Conservation (phyloP, 768 basidiomycete genomes). For the Hericium rajendrae region DNA sequence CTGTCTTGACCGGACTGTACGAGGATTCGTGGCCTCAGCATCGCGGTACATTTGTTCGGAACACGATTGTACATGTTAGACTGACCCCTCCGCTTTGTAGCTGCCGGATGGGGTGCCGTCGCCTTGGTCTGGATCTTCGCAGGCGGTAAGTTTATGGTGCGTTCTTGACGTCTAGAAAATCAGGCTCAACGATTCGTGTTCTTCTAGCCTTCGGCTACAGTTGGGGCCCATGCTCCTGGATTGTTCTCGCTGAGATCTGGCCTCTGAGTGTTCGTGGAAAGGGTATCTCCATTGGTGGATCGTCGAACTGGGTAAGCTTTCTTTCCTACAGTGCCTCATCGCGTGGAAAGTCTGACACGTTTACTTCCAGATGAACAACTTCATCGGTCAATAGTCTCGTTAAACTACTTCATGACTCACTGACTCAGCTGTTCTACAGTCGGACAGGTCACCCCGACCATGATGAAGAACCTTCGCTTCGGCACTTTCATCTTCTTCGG, state of each 20-base stretch:
- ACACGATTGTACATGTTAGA: background rate
- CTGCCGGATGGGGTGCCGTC: constrained; percentile 68
- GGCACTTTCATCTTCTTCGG: constrained; percentile 77
- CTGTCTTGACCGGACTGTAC: constrained; percentile 51
- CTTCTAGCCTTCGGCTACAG: constrained; percentile 50
- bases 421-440: constrained; percentile 21
- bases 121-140: constrained; percentile 69
- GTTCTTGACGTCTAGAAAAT: background rate
- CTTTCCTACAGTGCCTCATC: background rate
- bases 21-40: constrained; percentile 38
- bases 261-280: constrained; percentile 65
- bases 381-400: constrained; percentile 38
- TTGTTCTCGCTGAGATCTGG: constrained; percentile 69
- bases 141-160: constrained; percentile 32
- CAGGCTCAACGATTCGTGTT: background rate
- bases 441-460: constrained; percentile 62
- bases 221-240: constrained; percentile 77
- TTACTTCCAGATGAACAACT: constrained; percentile 57
- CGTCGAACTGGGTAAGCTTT: constrained; percentile 57
- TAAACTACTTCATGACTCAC: background rate
- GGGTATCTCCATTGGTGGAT: constrained; percentile 65
- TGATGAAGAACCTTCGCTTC: constrained; percentile 54
- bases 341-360: background rate
- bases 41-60: background rate
- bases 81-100: constrained; percentile 13